Evolutionary conservation across 2,329 filamentous ascomycete species (phyloP).

Genomic region (Cytospora leucostoma): DNA sequence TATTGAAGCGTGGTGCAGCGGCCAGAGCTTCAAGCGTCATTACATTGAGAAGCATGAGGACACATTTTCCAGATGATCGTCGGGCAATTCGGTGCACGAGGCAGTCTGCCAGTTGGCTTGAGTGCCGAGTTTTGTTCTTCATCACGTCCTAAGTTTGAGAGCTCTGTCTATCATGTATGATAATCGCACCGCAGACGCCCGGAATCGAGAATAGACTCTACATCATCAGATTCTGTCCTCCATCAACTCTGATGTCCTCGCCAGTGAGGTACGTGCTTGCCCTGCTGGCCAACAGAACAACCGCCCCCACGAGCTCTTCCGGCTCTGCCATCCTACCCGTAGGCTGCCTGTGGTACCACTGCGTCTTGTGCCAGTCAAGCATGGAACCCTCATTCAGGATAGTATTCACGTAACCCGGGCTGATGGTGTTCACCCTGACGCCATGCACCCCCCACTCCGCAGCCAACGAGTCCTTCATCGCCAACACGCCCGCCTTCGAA

Average conservation of each 20-base stretch:
- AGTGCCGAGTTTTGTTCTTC: too few species aligned
- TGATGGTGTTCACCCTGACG: slow-evolving; percentile 70
- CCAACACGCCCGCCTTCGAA: slow-evolving; percentile 66
- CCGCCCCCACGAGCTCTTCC: slow-evolving; percentile 62
- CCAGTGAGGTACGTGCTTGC: slow-evolving; percentile 71
- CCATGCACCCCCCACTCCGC: slow-evolving; percentile 73
- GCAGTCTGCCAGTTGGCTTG: too few species aligned
- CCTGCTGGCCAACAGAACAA: slow-evolving; percentile 61
- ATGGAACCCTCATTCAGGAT: slow-evolving; percentile 68
- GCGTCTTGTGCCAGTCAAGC: slow-evolving; percentile 52
- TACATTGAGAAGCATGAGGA: too few species aligned
- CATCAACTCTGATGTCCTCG: slow-evolving; percentile 66
- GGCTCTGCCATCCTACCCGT: slow-evolving; percentile 66
- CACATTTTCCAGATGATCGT: too few species aligned
- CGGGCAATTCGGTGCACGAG: too few species aligned
- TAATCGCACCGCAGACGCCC: neutral
- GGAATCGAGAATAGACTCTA: slow-evolving; percentile 1
- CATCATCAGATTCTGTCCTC: slow-evolving; percentile 40
- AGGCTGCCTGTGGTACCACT: slow-evolving; percentile 63
- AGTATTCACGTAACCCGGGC: slow-evolving; percentile 77
- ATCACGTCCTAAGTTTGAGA: neutral
- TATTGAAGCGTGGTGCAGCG: too few species aligned
- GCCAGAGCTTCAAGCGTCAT: too few species aligned
- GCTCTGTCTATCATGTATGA: neutral
- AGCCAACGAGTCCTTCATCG: slow-evolving; percentile 65